Evolutionary conservation across 306 rosid species (phyloP), one percentile per base, ranked within the genome.

Genomic region (Coriaria nepalensis): DNA sequence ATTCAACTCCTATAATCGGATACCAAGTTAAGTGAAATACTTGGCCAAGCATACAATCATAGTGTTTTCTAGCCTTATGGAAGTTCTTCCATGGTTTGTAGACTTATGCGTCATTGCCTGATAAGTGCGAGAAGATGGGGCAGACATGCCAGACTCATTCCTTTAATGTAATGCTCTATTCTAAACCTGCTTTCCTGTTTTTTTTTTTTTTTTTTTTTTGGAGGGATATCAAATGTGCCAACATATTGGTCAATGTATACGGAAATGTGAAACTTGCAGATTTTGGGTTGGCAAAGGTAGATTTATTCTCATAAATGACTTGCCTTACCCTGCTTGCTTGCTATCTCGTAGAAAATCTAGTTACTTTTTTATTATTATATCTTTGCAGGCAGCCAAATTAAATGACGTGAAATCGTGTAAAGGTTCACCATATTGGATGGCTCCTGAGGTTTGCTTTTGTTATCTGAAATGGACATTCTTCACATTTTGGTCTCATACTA

Each of bases 211-310:
- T 63, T 35, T 56, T 50, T 38, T 55, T 56, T 39, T 39, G 33
- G 60, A 90, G 98, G 98, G 94, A 90, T 70, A 71, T 90, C 42
- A 90, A 90, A 73, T 85, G 98, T 68, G 95, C 94, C 49, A 90
- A 90, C 66, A 73, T 90, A 66, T 61, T 90, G 87, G 98, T 90
- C 68, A 73, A 77, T 73, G 90, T 78, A 55, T 79, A 43, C 71
- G 98, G 98, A 65, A 81, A 80, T 40, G 98, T 90, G 64, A 90
- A 85, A 80, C 95, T 90, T 59, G 83, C 94, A 45, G 95, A 90
- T 76, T 90, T 90, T 77, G 98, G 98, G 49, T 69, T 90, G 86
- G 98, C 95, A 9, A 90, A 90, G 94, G 94, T 90, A 62, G 71
- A 33, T 51, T 33, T 51, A 20, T 61, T 37, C 54, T 15, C 40